Evolutionary conservation across 2,329 filamentous ascomycete species (phyloP).

Genomic region (Plenodomus tracheiphilus): DNA sequence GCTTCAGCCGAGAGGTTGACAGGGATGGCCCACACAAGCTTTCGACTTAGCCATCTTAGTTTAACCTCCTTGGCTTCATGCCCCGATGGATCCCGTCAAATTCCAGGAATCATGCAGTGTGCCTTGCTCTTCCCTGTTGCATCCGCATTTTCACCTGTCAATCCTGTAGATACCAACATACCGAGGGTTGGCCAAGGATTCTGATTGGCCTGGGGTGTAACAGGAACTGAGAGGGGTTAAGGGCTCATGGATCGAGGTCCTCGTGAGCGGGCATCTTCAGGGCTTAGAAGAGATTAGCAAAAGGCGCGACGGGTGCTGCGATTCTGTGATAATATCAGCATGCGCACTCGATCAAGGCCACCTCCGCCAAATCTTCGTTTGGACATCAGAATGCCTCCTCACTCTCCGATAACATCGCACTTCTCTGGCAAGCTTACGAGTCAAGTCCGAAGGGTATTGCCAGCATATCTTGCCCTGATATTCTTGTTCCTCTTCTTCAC

Average conservation of each 20-base stretch:
- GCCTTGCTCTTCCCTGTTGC: not conserved
- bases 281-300: not conserved
- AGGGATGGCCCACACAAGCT: not conserved
- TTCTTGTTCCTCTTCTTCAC: conserved; percentile 38
- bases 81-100: not conserved
- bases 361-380: conserved; percentile 40
- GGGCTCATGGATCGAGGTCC: conserved; percentile 13
- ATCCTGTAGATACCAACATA: conserved; percentile 4
- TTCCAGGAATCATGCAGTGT: not conserved
- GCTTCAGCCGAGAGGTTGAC: not conserved
- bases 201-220: conserved; percentile 8
- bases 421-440: conserved; percentile 39
- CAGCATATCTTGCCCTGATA: conserved; percentile 36
- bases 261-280: conserved; percentile 6
- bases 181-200: conserved; percentile 8
- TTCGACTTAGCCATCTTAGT: not conserved
- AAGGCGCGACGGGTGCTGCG: conserved; percentile 15
- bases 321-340: conserved; percentile 38
- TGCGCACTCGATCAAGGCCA: conserved; percentile 38
- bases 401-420: conserved; percentile 39
- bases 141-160: not conserved
- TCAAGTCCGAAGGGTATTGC: conserved; percentile 40
- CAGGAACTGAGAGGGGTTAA: conserved; percentile 4
- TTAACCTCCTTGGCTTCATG: not conserved
- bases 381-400: conserved; percentile 34